Conservation (phyloP, 2,329 filamentous ascomycete species). For the Cladosporium sphaerospermum region DNA sequence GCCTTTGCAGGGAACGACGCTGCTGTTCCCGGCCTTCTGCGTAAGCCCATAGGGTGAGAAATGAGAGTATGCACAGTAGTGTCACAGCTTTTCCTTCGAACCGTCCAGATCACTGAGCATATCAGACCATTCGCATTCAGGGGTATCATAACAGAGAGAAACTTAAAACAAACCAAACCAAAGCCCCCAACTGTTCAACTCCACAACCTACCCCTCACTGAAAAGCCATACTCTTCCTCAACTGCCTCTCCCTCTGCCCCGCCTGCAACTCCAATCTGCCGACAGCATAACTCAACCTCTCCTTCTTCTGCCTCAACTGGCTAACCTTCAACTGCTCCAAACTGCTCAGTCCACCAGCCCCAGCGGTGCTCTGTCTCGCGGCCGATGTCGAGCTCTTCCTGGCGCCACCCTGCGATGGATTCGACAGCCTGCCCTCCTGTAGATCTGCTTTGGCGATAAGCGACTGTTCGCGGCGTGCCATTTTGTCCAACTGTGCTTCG, state of each 20-base stretch:
- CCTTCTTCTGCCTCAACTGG: constrained; percentile 72
- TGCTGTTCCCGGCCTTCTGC: too few species aligned
- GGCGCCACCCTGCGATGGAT: constrained; percentile 21
- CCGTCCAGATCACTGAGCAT: too few species aligned
- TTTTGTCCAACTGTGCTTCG: constrained; percentile 74
- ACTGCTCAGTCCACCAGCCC: constrained; percentile 31
- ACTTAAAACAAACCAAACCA: background rate
- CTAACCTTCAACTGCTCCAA: constrained; percentile 55
- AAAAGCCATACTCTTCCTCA: constrained; percentile 66
- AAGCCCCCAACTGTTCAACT: background rate
- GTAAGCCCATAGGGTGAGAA: too few species aligned
- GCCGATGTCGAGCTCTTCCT: background rate
- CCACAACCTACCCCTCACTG: background rate
- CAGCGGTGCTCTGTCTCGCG: constrained; percentile 6
- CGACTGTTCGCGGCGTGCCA: constrained; percentile 74
- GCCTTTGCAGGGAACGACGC: too few species aligned
- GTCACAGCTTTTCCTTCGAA: too few species aligned
- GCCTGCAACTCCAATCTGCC: constrained; percentile 80
- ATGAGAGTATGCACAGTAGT: too few species aligned
- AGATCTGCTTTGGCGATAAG: constrained; percentile 77
- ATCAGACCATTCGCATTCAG: background rate
- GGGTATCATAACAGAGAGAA: constrained; percentile 3
- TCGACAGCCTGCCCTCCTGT: constrained; percentile 64
- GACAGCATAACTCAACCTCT: constrained; percentile 78
- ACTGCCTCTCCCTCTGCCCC: constrained; percentile 65